phyloP scores from a whole-genome alignment of 805 yeast species.

The Candida ficus region DNA sequence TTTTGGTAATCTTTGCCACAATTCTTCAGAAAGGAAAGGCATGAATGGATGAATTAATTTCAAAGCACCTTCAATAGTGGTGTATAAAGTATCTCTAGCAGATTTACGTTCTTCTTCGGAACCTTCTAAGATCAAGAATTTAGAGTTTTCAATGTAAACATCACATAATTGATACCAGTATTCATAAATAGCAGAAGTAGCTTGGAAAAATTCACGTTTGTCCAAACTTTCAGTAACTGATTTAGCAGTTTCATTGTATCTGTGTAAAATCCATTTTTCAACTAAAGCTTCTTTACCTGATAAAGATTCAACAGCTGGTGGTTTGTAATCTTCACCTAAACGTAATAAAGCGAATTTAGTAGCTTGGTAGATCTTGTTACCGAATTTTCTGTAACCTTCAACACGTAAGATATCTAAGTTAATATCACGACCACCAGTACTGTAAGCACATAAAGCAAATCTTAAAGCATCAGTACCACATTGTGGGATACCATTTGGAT shows the following conservation, averaged over 20 bases:
- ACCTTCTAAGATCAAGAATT: conserved; percentile 88
- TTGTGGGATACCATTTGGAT: conserved; percentile 97
- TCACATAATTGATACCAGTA: conserved; percentile 97
- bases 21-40: conserved; percentile 96
- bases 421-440: conserved; percentile 98
- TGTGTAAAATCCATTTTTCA: conserved; percentile 95
- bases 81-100: conserved; percentile 92
- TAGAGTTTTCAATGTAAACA: conserved; percentile 96
- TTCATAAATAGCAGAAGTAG: conserved; percentile 83
- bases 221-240: conserved; percentile 64
- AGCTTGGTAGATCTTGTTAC: conserved; percentile 99
- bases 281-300: conserved; percentile 85
- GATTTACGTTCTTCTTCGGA: conserved; percentile 76
- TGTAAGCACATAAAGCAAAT: conserved; percentile 96
- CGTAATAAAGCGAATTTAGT: conserved; percentile 94
- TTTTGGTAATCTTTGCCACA: conserved; percentile 98
- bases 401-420: conserved; percentile 94
- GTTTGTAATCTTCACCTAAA: conserved; percentile 82
- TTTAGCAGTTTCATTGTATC: conserved; percentile 66
- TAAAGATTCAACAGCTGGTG: conserved; percentile 59
- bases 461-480: conserved; percentile 99
- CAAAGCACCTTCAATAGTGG: conserved; percentile 87
- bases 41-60: conserved; percentile 94
- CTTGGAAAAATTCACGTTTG: conserved; percentile 80
- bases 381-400: conserved; percentile 98